A percentile compares a stretch with the other conserved stretches of the same genome.
phyloP scores from a whole-genome alignment of 1,139 yeast genomes.

The Geotrichum carabidarum region DNA sequence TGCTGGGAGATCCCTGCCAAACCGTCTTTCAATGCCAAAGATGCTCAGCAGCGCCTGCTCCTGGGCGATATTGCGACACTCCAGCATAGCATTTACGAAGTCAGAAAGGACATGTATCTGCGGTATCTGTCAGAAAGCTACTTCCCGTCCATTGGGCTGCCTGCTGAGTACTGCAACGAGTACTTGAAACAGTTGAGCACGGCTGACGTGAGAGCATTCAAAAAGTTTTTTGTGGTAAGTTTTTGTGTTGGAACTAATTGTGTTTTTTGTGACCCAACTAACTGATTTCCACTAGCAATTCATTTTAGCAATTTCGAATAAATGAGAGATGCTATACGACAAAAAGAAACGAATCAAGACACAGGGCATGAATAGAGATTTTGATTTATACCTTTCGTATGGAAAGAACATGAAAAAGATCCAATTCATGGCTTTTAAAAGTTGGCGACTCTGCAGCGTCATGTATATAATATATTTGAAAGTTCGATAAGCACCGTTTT shows the following conservation, averaged over 20 bases:
- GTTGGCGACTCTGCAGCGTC: too few species aligned
- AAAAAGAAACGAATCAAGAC: not conserved
- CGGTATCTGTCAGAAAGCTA: slow-evolving; percentile 28
- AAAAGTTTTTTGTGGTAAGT: slow-evolving; percentile 29
- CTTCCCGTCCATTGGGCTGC: slow-evolving; percentile 34
- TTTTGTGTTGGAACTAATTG: not conserved
- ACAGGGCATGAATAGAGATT: not conserved
- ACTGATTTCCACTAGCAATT: not conserved
- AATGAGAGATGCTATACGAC: not conserved
- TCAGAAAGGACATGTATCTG: slow-evolving; percentile 32
- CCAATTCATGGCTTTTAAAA: too few species aligned
- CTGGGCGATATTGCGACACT: slow-evolving; percentile 71
- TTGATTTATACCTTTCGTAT: too few species aligned
- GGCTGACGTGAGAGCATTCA: slow-evolving; percentile 31
- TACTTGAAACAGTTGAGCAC: slow-evolving; percentile 29
- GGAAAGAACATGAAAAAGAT: too few species aligned
- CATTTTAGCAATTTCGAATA: not conserved
- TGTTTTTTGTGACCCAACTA: not conserved
- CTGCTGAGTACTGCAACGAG: slow-evolving; percentile 28
- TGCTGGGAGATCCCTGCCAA: slow-evolving; percentile 78
- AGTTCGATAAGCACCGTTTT: too few species aligned
- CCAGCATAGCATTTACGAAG: slow-evolving; percentile 55
- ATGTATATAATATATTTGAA: too few species aligned
- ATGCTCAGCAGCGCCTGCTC: slow-evolving; percentile 71
- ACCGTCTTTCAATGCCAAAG: slow-evolving; percentile 61